Evolutionary conservation across 179 eudicot species (phyloP).

Genomic region (Dionaea muscipula): DNA sequence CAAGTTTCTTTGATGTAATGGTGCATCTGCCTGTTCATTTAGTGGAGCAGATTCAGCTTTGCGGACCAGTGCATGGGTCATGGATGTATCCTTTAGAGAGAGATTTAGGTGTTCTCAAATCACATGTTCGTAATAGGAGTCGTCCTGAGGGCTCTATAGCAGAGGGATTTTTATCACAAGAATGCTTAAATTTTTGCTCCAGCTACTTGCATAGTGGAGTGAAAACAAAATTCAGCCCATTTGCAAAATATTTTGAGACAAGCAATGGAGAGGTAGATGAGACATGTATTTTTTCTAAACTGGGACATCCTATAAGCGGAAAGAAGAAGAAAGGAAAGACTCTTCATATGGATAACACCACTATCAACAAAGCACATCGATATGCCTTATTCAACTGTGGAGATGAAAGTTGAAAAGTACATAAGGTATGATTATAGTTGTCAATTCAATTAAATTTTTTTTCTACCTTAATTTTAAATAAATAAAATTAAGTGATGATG

Average conservation of each 20-base stretch:
- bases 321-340: background rate
- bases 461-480: too few relatives aligned
- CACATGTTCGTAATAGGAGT: constrained; percentile 8
- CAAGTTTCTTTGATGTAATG: constrained; percentile 14
- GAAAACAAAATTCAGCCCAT: constrained; percentile 1
- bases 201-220: constrained; percentile 6
- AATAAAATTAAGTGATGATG: too few relatives aligned
- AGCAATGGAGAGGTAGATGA: background rate
- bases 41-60: constrained; percentile 7
- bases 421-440: constrained; percentile 26
- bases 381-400: constrained; percentile 12
- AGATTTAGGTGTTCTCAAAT: constrained; percentile 3
- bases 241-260: background rate
- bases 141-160: constrained; percentile 11
- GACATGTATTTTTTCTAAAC: background rate
- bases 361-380: background rate
- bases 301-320: background rate
- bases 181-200: constrained; percentile 8
- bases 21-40: constrained; percentile 17
- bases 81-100: constrained; percentile 8
- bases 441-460: too few relatives aligned
- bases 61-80: background rate
- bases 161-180: constrained; percentile 9
- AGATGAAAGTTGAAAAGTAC: constrained; percentile 1
- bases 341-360: background rate